phyloP scores from a whole-genome alignment of 2,329 filamentous ascomycete genomes.

The Elsinoe batatas region DNA sequence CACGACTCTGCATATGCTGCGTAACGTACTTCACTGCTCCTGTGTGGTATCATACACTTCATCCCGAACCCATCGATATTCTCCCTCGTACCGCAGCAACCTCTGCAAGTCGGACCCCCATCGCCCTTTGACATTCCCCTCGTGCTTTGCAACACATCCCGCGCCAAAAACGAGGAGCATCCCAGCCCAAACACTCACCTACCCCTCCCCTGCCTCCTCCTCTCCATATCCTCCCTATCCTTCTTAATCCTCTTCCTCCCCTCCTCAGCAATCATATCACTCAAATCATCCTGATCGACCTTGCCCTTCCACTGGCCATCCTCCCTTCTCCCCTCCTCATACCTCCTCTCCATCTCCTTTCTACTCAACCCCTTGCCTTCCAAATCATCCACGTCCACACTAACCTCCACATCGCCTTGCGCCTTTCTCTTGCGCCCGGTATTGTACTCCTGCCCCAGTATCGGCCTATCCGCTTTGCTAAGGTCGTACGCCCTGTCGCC shows the following conservation, averaged over 20 bases:
- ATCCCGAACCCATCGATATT: too few species aligned
- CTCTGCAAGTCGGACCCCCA: too few species aligned
- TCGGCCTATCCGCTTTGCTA: conserved; percentile 46
- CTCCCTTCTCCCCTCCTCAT: conserved; percentile 60
- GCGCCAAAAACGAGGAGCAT: not conserved
- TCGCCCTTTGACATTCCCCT: too few species aligned
- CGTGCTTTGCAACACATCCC: too few species aligned
- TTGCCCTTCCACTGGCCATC: conserved; percentile 57
- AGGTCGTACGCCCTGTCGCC: conserved; percentile 91
- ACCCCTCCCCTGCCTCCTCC: conserved; percentile 42
- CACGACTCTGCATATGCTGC: too few species aligned
- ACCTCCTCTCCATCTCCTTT: conserved; percentile 70
- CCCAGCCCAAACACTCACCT: not conserved
- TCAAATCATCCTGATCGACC: conserved; percentile 68
- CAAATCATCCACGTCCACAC: conserved; percentile 76
- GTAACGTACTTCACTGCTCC: too few species aligned
- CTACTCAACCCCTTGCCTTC: conserved; percentile 71
- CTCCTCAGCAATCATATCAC: conserved; percentile 92
- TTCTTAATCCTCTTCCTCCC: conserved; percentile 81
- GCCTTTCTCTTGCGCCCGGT: conserved; percentile 84
- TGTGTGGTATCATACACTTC: too few species aligned
- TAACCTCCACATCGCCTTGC: conserved; percentile 77
- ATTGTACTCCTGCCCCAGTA: conserved; percentile 61
- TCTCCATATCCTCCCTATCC: conserved; percentile 60
- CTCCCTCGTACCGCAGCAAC: too few species aligned